phyloP scores from a whole-genome alignment of 2,329 filamentous ascomycete genomes.

The Fusarium sp. region DNA sequence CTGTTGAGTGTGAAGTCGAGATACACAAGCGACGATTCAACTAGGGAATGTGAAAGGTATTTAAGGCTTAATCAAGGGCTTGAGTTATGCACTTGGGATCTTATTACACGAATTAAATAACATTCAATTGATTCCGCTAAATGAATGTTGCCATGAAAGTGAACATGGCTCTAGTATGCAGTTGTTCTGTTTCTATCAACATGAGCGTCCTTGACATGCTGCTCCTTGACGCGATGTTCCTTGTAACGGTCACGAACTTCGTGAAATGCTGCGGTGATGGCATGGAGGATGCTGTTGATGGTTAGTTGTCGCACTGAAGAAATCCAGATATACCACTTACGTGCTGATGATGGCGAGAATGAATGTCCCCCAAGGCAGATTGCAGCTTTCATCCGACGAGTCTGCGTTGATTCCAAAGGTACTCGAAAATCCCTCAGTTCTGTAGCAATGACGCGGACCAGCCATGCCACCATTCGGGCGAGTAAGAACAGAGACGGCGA shows the following conservation, averaged over 20 bases:
- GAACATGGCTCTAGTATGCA: background rate
- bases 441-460: slow-evolving; percentile 12
- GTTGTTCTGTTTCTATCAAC: background rate
- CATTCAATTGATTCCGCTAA: accelerated
- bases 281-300: background rate
- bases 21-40: background rate
- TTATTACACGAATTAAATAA: background rate
- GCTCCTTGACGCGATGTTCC: background rate
- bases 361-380: slow-evolving; percentile 24
- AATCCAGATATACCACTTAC: background rate
- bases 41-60: background rate
- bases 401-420: background rate
- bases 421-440: background rate
- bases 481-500: slow-evolving; percentile 10
- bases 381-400: background rate
- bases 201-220: background rate
- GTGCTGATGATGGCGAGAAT: slow-evolving; percentile 25
- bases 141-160: no score
- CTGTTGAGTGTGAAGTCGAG: background rate
- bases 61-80: background rate
- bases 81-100: accelerated
- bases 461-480: slow-evolving; percentile 5
- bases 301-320: background rate
- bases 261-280: slow-evolving; percentile 15
- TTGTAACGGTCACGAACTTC: slow-evolving; percentile 1